Evolutionary conservation across 83 land plant species (phyloP), one percentile per base, ranked within the genome.

Genomic region (Diphasiastrum complanatum): DNA sequence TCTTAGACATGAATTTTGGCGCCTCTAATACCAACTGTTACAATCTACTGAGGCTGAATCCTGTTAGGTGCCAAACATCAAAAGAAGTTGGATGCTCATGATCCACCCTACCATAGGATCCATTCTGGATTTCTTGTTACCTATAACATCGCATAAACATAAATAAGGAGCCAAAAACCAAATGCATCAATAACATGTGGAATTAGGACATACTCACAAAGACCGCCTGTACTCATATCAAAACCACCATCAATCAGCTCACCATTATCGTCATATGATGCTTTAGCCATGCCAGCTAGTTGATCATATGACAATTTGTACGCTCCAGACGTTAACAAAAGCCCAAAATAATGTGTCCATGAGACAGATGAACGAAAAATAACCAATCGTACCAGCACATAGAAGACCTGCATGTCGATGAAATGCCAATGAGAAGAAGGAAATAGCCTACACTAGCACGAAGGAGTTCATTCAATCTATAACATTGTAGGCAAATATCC

Each of bases 181-280:
- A n/a, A n/a, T n/a, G n/a, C n/a, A n/a, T n/a, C n/a, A n/a, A 10
- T n/a, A 4, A 57, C 24, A 33, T 3, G 18, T 32, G 35, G 48
- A 50, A 5, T 20, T 4, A 41, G 59, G 32, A 31, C 75, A 61
- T 77, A 89, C 96, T 83, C 81, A 65, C 87, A 89, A 27, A 93
- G 51, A 43, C 99, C 99, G 60, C 86, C 89, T 51, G 78, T 84
- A 50, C 63, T 83, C 92, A 89, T 81, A 61, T 93, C 99, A 77
- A 75, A 89, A 22, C 99, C 99, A 28, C 99, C 99, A 78, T 93
- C 99, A 1, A 85, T 27, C 27, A 93, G 85, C 37, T 93, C 99
- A 24, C 96, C 96, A 23, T 65, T 69, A 33, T 80, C 89, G 47
- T 65, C 83, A 61, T 75, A 82, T 45, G 75, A 26, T 22, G 99